Base-by-base conservation (phyloP, 1,139 yeast genomes). In the Suhomyces panamericanus region DNA sequence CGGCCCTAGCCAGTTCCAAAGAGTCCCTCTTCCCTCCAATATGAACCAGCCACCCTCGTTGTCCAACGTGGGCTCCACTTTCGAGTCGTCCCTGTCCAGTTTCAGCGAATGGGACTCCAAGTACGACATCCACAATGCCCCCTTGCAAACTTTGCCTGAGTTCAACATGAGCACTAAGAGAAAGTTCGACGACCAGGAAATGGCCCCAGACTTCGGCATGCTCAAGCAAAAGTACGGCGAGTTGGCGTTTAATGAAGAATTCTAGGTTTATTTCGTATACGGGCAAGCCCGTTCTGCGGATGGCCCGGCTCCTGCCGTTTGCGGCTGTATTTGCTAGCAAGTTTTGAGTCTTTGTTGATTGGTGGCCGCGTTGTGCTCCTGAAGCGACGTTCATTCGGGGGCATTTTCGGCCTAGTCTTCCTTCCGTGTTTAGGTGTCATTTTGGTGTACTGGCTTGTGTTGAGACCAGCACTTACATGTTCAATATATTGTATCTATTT, bases 1-100 rank as follows among this genome's bases (percentile, higher is more conserved):
- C 13, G 38, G 41, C 4, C 4, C 26, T 17, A 24, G 22, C 14
- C 44, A 32, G 43, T 50, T 49, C 46, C 58, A 66, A 49, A 70
- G 89, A 56, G 76, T 75, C 3, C 83, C 85, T 0, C 63, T 84
- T 43, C 88, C 88, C 3, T 50, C 63, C 8, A 70, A 69, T 48
- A 57, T 69, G 50, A 52, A 46, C n/a, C 62, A 60, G 46, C 78
- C 77, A 7, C 78, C 78, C 3, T 55, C 67, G 2, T 65, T 73
- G 53, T 60, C 71, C 35, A 69, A 58, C 32, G 57, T 54, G 6
- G 76, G 70, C 9, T 72, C 78, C 20, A 77, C 79, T 1, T 57
- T 65, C 37, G 77, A 62, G 48, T 71, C 71, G 43, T 73, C 49
- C 2, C 36, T 64, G 46, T 76, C 73, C 51, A 66, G 67, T 55